A percentile compares a stretch with the other conserved stretches of the same genome.
Evolutionary conservation across 2,329 filamentous ascomycete genomes (phyloP).

Genomic region (Dothistroma septosporum): DNA sequence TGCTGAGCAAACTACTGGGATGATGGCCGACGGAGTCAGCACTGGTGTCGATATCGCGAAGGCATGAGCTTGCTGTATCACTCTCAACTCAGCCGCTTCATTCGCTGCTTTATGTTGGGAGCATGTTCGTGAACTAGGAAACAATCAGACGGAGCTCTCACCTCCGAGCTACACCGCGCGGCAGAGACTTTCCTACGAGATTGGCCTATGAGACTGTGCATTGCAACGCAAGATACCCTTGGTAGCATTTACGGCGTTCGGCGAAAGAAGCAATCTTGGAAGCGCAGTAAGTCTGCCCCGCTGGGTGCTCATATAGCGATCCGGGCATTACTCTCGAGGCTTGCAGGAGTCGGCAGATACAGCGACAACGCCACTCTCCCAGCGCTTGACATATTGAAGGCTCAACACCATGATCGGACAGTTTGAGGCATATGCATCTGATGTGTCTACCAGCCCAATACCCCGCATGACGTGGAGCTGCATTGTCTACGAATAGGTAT

Average conservation of each 20-base stretch:
- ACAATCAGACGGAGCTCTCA: background rate
- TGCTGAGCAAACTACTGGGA: slow-evolving; percentile 11
- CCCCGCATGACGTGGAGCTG: slow-evolving; percentile 2
- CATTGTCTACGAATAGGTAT: background rate
- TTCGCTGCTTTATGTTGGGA: background rate
- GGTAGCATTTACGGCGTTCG: background rate
- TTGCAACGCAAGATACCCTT: background rate
- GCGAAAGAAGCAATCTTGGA: background rate
- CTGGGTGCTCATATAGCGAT: background rate
- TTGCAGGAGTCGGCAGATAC: background rate
- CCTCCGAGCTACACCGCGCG: background rate
- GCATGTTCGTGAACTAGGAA: background rate
- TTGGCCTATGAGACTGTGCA: background rate
- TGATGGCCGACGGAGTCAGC: slow-evolving; percentile 18
- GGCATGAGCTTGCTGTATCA: background rate
- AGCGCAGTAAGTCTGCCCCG: background rate
- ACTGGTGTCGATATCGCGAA: slow-evolving; percentile 17
- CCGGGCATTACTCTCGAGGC: background rate
- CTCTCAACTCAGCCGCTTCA: background rate
- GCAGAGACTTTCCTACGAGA: background rate
- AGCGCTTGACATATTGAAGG: background rate
- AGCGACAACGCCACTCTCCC: background rate
- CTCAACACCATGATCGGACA: background rate
- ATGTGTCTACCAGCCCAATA: background rate
- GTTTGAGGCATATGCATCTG: background rate